Evolutionary conservation across 495 filamentous ascomycete species (phyloP), one percentile per base, ranked within the genome.

Genomic region (Podospora tetraspora): DNA sequence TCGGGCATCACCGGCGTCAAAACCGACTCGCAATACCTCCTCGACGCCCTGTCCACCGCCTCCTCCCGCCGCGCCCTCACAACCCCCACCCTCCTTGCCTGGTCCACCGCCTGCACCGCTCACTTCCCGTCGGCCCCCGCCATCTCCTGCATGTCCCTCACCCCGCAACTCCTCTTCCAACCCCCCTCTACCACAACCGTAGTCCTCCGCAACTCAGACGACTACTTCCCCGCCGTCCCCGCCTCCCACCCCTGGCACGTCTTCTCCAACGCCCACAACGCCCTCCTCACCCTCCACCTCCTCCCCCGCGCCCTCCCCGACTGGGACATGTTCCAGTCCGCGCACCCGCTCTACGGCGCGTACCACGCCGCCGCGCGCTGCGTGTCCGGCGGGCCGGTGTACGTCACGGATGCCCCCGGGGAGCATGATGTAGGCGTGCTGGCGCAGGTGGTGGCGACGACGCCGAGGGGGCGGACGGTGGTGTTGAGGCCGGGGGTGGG

Each of bases 311-410:
- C 85, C 2, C 43, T 52, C 7, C 93, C 93, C 0, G 95, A 99
- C 78, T 99, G 95, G 95, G 95, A 98, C 78, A 98, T 99, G 95
- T 99, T 99, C 77, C 95, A 99, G 75, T 97, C 95, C 1, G 76
- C 78, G 19, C 91, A 94, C 73, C 80, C 85, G 2, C 34, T 43
- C 16, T 95, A 91, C 71, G 89, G 89, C 1, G 84, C 84, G 0
- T 95, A 94, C 78, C 95, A 99, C 64, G 95, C 91, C 30, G 93
- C 95, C 12, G 93, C 92, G 12, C 85, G 95, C 19, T 97, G 92
- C 77, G 86, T 99, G 11, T 92, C 89, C 62, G 95, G 95, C 1
- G 95, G 95, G 2, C 95, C 94, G 0, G 88, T 99, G 56, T 97
- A 94, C 68, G 91, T 99, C 72, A 98, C 95, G 3, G 95, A 99